Evolutionary conservation across 2,329 filamentous ascomycete genomes (phyloP), one percentile per base, ranked within the genome.

Genomic region (Talaromyces amestolkiae): DNA sequence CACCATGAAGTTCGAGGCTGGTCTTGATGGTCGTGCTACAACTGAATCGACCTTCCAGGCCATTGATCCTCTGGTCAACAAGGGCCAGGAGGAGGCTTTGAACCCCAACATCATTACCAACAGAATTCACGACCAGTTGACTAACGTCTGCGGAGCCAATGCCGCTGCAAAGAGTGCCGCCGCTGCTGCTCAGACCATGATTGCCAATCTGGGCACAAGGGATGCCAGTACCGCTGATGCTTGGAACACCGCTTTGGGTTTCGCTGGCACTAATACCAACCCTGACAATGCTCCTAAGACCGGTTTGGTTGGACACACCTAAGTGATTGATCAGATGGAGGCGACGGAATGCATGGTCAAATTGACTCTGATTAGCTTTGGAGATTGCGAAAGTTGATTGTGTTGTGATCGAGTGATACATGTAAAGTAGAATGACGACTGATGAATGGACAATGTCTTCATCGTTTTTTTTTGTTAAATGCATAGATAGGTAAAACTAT

Each of bases 101-200:
- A 90, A 91, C 84, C 88, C 88, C 65, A 85, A 86, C 80, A 91
- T 91, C 81, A 91, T 91, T 81, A 89, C 87, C 74, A 90, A 89
- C 82, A 85, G 87, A 67, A 87, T 91, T 75, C 88, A 86, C 77
- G 88, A 91, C 76, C 87, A 90, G 79, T 82, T 91, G 66, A 83
- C 77, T 73, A 90, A 89, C 77, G 86, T 88, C 43, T 91, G 88
- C 78, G 79, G 80, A 45, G 88, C 88, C 62, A 87, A 87, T 72
- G 81, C 79, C 31, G 87, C 85, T 3, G 88, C 87, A 63, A 81
- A 85, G 69, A 73, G 81, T 13, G 81, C 82, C 5, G 88, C 85
- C 76, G 70, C 75, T 59, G 76, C 77, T 27, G 87, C 86, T 2
- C 80, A 87, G 77, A 79, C 83, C 0, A 72, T 82, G 74, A 83